These are phyloP conservation scores for Borealophlyctis nickersoniae DNA, from an alignment of 192 early-diverging fungal genomes.

Conservation along the genomic window DNA sequence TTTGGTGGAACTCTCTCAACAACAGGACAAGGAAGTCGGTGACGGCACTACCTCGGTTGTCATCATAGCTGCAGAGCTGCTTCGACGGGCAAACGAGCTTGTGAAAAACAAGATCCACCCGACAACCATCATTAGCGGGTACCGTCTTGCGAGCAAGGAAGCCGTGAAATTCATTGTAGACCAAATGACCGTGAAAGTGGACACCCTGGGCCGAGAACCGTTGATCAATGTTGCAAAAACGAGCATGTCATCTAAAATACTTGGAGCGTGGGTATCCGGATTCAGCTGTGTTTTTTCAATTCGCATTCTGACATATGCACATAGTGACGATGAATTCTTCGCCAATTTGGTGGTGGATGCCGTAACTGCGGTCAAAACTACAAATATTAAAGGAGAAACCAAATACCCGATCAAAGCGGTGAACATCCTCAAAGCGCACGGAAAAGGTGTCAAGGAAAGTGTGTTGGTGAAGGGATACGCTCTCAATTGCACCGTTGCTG, in stretches of 20 bases:
- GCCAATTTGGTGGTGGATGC: constrained; percentile 92
- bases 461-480: constrained; percentile 91
- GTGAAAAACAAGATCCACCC: constrained; percentile 99
- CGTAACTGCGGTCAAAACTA: constrained; percentile 87
- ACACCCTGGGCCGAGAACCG: constrained; percentile 86
- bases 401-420: constrained; percentile 97
- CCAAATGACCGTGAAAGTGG: constrained; percentile 93
- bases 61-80: constrained; percentile 95
- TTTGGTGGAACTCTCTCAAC: constrained; percentile 96
- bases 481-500: constrained; percentile 95
- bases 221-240: constrained; percentile 97
- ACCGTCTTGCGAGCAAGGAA: constrained; percentile 93
- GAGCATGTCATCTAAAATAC: constrained; percentile 95
- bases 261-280: constrained; percentile 72
- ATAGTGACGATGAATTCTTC: constrained; percentile 93
- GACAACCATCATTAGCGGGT: constrained; percentile 97
- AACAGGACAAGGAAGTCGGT: constrained; percentile 99
- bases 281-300: neutral
- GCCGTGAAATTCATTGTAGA: constrained; percentile 97
- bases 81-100: constrained; percentile 93
- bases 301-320: constrained; percentile 1
- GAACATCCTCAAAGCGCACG: constrained; percentile 96
- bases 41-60: constrained; percentile 99
- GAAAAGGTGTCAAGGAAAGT: constrained; percentile 85
- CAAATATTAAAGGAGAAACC: constrained; percentile 74